Evolutionary conservation across 2,329 filamentous ascomycete genomes (phyloP).

Genomic region (Nectriaceae sp.): DNA sequence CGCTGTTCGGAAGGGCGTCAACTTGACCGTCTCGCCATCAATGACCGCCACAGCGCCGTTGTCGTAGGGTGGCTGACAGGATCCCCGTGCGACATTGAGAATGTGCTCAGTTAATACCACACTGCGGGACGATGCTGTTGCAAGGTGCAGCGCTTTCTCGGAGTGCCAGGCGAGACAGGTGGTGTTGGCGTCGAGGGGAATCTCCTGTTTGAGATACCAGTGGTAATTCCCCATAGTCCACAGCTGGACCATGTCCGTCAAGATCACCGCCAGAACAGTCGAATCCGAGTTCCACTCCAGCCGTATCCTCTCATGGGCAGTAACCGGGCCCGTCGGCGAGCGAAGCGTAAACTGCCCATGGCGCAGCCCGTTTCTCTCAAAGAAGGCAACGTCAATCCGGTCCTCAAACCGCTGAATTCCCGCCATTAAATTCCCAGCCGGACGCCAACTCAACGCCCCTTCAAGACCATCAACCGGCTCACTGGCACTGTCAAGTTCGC

Average conservation of each 20-base stretch:
- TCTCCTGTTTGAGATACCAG: constrained; percentile 95
- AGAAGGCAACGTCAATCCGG: constrained; percentile 84
- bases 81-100: constrained; percentile 68
- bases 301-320: constrained; percentile 58
- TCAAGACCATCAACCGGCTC: constrained; percentile 95
- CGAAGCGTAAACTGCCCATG: constrained; percentile 91
- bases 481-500: constrained; percentile 86
- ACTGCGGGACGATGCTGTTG: constrained; percentile 51
- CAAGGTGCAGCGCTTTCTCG: constrained; percentile 75
- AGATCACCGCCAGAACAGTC: constrained; percentile 80
- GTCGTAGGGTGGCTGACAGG: constrained; percentile 71
- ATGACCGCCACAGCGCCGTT: constrained; percentile 80
- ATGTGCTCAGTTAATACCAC: constrained; percentile 67
- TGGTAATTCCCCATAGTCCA: constrained; percentile 99
- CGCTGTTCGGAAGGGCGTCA: constrained; percentile 81
- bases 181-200: constrained; percentile 47
- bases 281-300: constrained; percentile 93
- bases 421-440: constrained; percentile 88
- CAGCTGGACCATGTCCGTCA: constrained; percentile 76
- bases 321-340: constrained; percentile 57
- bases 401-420: constrained; percentile 72
- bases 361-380: constrained; percentile 95
- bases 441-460: constrained; percentile 84
- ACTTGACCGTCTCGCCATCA: constrained; percentile 76
- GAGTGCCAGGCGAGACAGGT: constrained; percentile 72